Evolutionary conservation across 352 stramenopile species (phyloP), one percentile per base, ranked within the genome.

Genomic region (Saprolegnia parasitica): DNA sequence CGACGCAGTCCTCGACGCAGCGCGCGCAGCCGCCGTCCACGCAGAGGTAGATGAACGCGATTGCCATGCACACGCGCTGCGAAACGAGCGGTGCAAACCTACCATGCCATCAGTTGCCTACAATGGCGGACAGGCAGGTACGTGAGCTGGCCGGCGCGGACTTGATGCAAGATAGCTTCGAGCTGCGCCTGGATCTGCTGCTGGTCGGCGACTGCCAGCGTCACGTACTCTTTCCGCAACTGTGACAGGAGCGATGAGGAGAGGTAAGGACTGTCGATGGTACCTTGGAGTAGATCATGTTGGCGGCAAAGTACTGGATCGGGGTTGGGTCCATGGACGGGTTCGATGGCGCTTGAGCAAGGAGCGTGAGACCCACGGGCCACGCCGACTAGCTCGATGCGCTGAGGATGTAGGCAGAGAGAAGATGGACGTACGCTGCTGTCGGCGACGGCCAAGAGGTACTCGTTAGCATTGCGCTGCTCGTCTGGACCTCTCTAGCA

Each of bases 221-320:
- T 29, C 20, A 63, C 45, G 42, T 52, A 70, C 26, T 70, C 63
- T 61, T 70, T 52, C 23, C 63, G 63, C 11, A 70, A 37, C 63
- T 70, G 24, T 5, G 61, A 24, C 10, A 2, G 42, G 26, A 50
- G n/a, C n/a, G 32, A 46, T 67, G 11, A 56, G 39, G 13, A 37
- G 16, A 13, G 16, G 42, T 37, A 32, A 23, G 10, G 60, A 42
- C 4, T 9, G 18, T 13, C 9, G 16, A 10, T 37, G 13, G 13
- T 49, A 70, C 63, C 54, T 70, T 70, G 24, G n/a, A 52, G 39
- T 70, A 70, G n/a, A 70, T 40, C 63, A 70, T 70, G 29, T 70
- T 70, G 18, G 63, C 63, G 16, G 42, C 54, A 61, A 70, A 70
- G 46, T 70, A 70, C 39, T 70, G 63, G 18, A 52, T 62, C 21